phyloP scores from a whole-genome alignment of 2,329 filamentous ascomycete species.

The Botrytis hyacinthi region DNA sequence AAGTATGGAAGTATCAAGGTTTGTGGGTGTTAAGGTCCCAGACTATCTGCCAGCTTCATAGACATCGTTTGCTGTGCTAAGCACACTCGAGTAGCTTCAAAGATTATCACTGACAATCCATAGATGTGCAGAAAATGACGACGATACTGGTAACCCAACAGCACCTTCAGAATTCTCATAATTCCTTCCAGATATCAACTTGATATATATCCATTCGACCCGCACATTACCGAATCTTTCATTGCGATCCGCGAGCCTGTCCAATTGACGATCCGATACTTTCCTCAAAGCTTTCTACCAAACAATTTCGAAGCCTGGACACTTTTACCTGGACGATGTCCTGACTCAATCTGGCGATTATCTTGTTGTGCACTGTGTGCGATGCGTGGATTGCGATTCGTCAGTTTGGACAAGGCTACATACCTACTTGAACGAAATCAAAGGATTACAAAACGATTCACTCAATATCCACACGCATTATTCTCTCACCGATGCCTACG shows the following conservation, averaged over 20 bases:
- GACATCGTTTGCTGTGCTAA: not conserved
- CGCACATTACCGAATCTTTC: not conserved
- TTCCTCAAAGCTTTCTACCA: not conserved
- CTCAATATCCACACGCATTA: not conserved
- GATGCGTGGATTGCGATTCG: not conserved
- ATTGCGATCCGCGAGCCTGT: not conserved
- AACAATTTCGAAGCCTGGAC: not conserved
- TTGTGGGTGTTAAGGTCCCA: not conserved
- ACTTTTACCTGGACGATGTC: not conserved
- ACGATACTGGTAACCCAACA: not conserved
- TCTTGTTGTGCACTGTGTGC: not conserved
- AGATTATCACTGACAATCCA: slow-evolving; percentile 6
- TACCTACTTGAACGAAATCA: not conserved
- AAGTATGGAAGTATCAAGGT: not conserved
- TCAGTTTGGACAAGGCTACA: not conserved
- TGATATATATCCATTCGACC: not conserved
- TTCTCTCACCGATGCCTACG: not conserved
- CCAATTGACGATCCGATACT: not conserved
- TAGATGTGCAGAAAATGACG: not conserved
- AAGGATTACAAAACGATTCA: not conserved
- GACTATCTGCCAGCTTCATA: not conserved
- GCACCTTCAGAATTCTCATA: not conserved
- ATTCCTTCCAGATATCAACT: not conserved
- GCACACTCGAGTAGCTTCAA: not conserved
- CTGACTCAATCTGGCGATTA: not conserved